Percentiles rank a stretch among this genome's conserved stretches.
phyloP scores from a whole-genome alignment of 2,329 filamentous ascomycete genomes.

The Ceratocystis cacaofunesta region DNA sequence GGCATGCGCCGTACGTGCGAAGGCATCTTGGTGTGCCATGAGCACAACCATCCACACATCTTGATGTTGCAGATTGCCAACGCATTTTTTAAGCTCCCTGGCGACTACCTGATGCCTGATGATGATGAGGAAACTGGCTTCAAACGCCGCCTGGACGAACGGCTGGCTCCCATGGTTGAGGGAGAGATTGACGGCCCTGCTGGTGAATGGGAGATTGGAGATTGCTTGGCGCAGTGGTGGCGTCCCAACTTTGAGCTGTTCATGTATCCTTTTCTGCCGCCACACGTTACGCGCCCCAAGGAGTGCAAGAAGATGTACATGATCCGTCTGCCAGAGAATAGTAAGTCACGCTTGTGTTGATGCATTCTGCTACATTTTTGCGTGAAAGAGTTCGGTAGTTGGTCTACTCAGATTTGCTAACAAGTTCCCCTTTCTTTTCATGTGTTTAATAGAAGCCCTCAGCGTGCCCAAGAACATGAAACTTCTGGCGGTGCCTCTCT shows the following conservation, averaged over 20 bases:
- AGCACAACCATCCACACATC: conserved; percentile 97
- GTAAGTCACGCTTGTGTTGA: conserved; percentile 35
- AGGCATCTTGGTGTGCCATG: conserved; percentile 92
- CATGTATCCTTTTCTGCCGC: conserved; percentile 97
- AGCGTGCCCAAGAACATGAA: conserved; percentile 99
- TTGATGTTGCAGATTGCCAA: conserved; percentile 99
- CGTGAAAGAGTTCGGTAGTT: not conserved
- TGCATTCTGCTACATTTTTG: not conserved
- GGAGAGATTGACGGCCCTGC: conserved; percentile 66
- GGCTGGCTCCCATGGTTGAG: conserved; percentile 79
- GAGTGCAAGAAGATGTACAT: conserved; percentile 99
- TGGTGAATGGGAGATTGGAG: conserved; percentile 78
- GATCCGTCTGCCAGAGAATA: conserved; percentile 82
- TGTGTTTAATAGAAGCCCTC: conserved; percentile 57
- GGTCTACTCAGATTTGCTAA: conserved; percentile 16
- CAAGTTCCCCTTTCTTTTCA: conserved; percentile 12
- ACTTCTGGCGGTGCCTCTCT: conserved; percentile 85
- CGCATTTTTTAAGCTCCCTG: conserved; percentile 96
- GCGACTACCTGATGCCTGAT: conserved; percentile 79
- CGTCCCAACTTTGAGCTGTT: conserved; percentile 98
- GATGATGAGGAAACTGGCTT: conserved; percentile 93
- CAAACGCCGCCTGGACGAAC: conserved; percentile 81
- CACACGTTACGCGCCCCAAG: conserved; percentile 90
- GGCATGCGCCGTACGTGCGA: conserved; percentile 97
- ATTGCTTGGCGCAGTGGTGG: conserved; percentile 97